Conservation (phyloP, 495 filamentous ascomycete species). For the Margaritispora aquatica region DNA sequence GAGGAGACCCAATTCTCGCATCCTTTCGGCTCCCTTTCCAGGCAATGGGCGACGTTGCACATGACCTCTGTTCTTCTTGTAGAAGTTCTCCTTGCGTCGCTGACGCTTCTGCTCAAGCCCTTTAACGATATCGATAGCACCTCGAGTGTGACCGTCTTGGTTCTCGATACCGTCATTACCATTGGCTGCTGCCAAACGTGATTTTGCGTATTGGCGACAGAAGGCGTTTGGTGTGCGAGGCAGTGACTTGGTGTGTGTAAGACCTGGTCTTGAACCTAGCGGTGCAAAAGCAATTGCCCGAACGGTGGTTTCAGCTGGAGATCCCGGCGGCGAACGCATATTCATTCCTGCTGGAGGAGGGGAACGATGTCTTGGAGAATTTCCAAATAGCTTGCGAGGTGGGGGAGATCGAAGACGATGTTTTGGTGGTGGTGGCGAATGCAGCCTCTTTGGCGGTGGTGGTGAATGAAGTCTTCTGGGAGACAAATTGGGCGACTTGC, state of each 20-base stretch:
- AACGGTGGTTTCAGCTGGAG: constrained; percentile 28
- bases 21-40: constrained; percentile 85
- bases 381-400: constrained; percentile 56
- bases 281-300: constrained; percentile 44
- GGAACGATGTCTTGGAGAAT: constrained; percentile 67
- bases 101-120: constrained; percentile 91
- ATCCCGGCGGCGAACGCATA: constrained; percentile 38
- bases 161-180: constrained; percentile 10
- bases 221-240: constrained; percentile 69
- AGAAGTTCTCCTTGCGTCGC: constrained; percentile 80
- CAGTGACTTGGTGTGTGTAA: constrained; percentile 72
- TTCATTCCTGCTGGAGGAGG: constrained; percentile 41
- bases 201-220: constrained; percentile 39
- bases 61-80: constrained; percentile 38
- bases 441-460: constrained; percentile 27
- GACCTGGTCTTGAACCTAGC: constrained; percentile 53
- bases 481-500: constrained; percentile 30
- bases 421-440: constrained; percentile 33
- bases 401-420: constrained; percentile 42
- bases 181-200: constrained; percentile 17
- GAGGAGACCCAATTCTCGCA: constrained; percentile 87
- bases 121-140: constrained; percentile 94
- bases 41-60: constrained; percentile 55
- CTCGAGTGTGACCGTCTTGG: constrained; percentile 54
- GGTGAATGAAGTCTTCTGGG: constrained; percentile 45